phyloP scores from a whole-genome alignment of 129 eudicot genomes.

The Chrysanthemum seticuspe region DNA sequence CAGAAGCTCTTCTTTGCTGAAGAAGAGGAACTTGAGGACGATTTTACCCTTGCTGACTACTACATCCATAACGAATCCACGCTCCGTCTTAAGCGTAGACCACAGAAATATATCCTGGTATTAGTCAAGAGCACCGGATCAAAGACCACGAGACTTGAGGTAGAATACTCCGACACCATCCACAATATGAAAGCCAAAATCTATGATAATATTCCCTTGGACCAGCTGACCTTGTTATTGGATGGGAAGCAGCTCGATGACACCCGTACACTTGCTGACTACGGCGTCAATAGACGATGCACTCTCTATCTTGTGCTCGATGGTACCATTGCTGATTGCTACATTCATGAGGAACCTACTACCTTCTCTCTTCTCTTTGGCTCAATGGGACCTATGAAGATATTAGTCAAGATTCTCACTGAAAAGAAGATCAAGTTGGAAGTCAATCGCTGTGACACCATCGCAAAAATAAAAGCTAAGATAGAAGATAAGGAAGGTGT shows the following conservation, averaged over 20 bases:
- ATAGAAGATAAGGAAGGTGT: not conserved
- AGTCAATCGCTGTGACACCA: not conserved
- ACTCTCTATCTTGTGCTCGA: no score
- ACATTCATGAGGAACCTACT: conserved; percentile 16
- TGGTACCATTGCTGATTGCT: conserved; percentile 19
- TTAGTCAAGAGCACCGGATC: conserved; percentile 15
- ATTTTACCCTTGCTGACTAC: conserved; percentile 21
- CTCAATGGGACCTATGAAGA: not conserved
- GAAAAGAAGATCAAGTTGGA: not conserved
- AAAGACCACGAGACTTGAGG: conserved; percentile 31
- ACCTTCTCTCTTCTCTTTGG: conserved; percentile 15
- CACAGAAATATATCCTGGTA: conserved; percentile 16
- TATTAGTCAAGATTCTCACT: not conserved
- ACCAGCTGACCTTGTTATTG: conserved; percentile 30
- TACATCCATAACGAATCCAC: conserved; percentile 31
- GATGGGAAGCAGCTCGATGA: conserved; percentile 25
- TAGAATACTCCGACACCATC: conserved; percentile 24
- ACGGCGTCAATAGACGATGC: not conserved
- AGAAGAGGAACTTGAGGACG: conserved; percentile 17
- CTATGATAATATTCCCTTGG: conserved; percentile 26
- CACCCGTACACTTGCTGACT: conserved; percentile 21
- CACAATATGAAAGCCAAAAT: conserved; percentile 31
- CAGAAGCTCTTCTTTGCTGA: conserved; percentile 29
- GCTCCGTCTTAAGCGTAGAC: conserved; percentile 12
- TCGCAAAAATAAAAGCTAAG: not conserved